Percentiles rank a stretch among this genome's conserved stretches.
These are phyloP conservation scores for Proliferodiscus dingleyae DNA, from an alignment of 2,329 filamentous ascomycete genomes.

Conservation along the genomic window DNA sequence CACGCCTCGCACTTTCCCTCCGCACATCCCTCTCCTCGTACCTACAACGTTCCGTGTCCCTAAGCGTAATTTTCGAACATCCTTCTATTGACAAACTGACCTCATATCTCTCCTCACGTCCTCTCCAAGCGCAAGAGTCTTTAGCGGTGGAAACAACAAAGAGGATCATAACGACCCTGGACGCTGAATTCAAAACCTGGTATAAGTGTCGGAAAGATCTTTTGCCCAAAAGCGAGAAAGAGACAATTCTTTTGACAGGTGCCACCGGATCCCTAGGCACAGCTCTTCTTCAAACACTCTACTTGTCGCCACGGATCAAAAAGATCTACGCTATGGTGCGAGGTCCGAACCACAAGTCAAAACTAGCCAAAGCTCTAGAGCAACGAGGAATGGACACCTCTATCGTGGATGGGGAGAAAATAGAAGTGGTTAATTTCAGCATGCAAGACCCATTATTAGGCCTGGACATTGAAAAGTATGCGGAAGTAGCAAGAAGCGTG, in stretches of 20 bases:
- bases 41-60: constrained; percentile 23
- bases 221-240: constrained; percentile 7
- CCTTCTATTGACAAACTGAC: constrained; percentile 23
- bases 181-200: constrained; percentile 22
- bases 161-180: constrained; percentile 23
- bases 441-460: constrained; percentile 28
- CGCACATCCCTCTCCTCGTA: constrained; percentile 21
- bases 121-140: neutral
- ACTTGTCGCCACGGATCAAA: constrained; percentile 11
- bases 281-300: constrained; percentile 18
- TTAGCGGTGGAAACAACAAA: constrained; percentile 16
- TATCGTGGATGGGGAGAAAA: constrained; percentile 21
- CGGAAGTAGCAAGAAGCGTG: constrained; percentile 19
- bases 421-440: constrained; percentile 25
- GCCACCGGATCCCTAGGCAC: constrained; percentile 27
- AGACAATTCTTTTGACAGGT: constrained; percentile 25
- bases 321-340: constrained; percentile 27
- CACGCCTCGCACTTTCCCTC: constrained; percentile 24
- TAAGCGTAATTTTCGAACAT: constrained; percentile 29
- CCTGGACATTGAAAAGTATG: constrained; percentile 23
- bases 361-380: constrained; percentile 14
- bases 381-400: constrained; percentile 16
- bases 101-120: constrained; percentile 8
- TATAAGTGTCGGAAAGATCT: constrained; percentile 5
- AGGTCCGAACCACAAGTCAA: constrained; percentile 15